Base-by-base conservation (phyloP, 768 basidiomycete species). In the Daedalea quercina region DNA sequence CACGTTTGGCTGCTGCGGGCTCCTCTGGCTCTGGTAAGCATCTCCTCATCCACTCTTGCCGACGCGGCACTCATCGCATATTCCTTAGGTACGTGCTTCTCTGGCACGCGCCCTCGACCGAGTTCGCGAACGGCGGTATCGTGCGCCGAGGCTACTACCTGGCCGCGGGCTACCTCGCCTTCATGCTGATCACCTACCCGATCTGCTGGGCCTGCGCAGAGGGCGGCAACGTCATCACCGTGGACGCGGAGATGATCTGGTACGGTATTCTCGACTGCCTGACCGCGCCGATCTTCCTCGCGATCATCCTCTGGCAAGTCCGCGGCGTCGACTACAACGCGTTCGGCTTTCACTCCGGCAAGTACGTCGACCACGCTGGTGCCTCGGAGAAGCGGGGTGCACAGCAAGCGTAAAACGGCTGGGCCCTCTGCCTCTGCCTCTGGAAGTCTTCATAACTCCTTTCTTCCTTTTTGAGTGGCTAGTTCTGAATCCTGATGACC, bases 111-210 rank as follows among this genome's bases (percentile, higher is more conserved):
- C 35, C 55, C 22, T 44, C 57, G 23, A 61, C 54, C 13, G 52
- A 56, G 13, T 65, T 61, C 59, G 52, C 61, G 24, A 52, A 56
- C 11, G 47, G 34, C 0, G 49, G 34, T 0, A 51, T 50, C 9
- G 63, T 65, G 28, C 65, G 60, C 13, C 3, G 11, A 3, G 59
- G 63, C 4, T 72, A 68, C 58, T 51, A 61, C 6, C 24, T 45
- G 20, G 70, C 70, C n/a, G 72, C 75, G 8, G 57, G 54, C 24
- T 71, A 71, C 65, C 67, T 80, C 53, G 67, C 72, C 11, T 69
- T 77, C 62, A 67, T 80, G 57, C 78, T 76, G 75, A 51, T 74
- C 54, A 53, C 77, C 17, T 81, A 81, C 66, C 76, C 80, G 15
- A 70, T 80, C 52, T 70, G 69, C 41, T 80, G 78, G 79, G 78